Base-by-base conservation (phyloP, 2,329 filamentous ascomycete genomes). In the Elsinoe australis region DNA sequence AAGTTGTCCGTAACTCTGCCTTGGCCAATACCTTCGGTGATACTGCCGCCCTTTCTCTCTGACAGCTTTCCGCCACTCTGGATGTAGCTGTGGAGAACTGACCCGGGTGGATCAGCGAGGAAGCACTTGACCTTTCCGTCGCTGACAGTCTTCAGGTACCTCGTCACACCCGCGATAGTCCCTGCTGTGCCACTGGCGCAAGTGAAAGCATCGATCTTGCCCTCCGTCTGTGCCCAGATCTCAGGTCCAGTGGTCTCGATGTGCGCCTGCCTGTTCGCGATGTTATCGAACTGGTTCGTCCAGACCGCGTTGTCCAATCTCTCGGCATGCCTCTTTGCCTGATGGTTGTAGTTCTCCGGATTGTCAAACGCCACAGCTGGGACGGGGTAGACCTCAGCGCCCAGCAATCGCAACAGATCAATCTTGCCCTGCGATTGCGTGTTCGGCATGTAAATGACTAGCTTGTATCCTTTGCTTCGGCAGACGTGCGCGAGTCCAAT, bases 361-460 rank as follows among this genome's bases (percentile, higher is more conserved):
- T 96, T 87, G 54, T 96, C 89, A 61, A 94, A 96, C 3, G 92
- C 83, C 12, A 96, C 92, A 5, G 90, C 92, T 12, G 92, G 92
- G 0, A 98, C 92, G 14, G 92, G 89, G 69, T 94, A 85, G 26
- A 98, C 92, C 67, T 96, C 89, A 19, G 92, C 92, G 55, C 92
- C 92, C 7, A 98, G 78, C 28, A 96, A 74, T 6, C 90, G 78
- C 55, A 98, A 73, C 47, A 98, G 76, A 66, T 96, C 92, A 63
- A 98, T 86, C 74, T 98, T 98, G 64, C 89, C 92, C 70, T 95
- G 90, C 15, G 89, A 94, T 71, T 96, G 92, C 41, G 90, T 96
- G 74, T 98, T 85, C 59, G 92, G 92, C 92, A 98, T 96, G 79
- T 96, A 98, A 64, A 98, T 98, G 63, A 96, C 89, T 44, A 95